These are phyloP conservation scores for Botrytis hyacinthi DNA, from an alignment of 2,329 filamentous ascomycete species.

Conservation along the genomic window DNA sequence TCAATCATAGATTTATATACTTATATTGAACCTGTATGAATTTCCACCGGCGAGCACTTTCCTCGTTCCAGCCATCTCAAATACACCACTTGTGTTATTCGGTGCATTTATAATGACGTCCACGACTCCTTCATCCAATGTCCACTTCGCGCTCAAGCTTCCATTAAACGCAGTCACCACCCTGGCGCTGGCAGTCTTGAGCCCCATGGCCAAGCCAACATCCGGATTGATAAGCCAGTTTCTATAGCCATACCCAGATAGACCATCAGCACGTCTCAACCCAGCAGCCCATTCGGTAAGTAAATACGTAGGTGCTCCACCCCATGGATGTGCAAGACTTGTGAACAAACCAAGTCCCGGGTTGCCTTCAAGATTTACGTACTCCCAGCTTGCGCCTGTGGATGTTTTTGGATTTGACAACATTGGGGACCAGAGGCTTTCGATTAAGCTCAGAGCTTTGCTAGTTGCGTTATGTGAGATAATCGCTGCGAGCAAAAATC, in stretches of 20 bases:
- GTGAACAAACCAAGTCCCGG: conserved; percentile 46
- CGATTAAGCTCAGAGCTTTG: conserved; percentile 35
- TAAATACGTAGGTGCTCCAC: conserved; percentile 46
- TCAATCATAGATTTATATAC: background rate
- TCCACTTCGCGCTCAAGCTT: background rate
- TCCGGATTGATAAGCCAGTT: background rate
- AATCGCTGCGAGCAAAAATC: conserved; percentile 5
- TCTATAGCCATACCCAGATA: background rate
- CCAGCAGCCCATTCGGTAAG: conserved; percentile 27
- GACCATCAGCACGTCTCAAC: background rate
- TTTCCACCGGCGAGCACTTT: background rate
- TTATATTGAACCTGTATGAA: background rate
- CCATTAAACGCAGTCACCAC: background rate
- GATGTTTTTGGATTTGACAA: conserved; percentile 39
- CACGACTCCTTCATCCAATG: background rate
- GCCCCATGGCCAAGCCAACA: background rate
- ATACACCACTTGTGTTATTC: background rate
- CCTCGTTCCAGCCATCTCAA: background rate
- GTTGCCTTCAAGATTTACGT: conserved; percentile 37
- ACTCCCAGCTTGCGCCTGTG: conserved; percentile 47
- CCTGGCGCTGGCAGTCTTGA: background rate
- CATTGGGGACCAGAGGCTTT: conserved; percentile 45
- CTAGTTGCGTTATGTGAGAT: background rate
- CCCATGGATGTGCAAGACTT: conserved; percentile 46
- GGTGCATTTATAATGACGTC: background rate